Evolutionary conservation across 139 green algal genomes (phyloP).

Genomic region (Tetradesmus lagerheimii): DNA sequence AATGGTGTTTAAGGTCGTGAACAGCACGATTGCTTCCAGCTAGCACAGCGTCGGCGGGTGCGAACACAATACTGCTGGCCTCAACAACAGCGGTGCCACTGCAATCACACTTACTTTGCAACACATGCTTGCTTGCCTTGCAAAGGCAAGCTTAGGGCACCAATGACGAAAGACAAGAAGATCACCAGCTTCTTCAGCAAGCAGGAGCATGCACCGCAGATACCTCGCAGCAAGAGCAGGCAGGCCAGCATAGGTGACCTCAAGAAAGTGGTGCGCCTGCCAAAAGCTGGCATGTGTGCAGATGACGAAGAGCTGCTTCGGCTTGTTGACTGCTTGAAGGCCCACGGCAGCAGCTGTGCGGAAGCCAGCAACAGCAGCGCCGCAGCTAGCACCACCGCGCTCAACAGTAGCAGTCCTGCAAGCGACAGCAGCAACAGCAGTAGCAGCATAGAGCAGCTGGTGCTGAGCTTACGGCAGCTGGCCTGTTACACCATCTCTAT

Average conservation of each 20-base stretch:
- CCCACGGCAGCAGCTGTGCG: neutral
- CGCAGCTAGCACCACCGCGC: neutral
- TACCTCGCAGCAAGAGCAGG: neutral
- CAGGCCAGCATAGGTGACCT: neutral
- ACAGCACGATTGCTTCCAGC: too few relatives aligned
- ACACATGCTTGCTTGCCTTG: neutral
- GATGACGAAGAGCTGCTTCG: neutral
- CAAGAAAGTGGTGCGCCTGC: neutral
- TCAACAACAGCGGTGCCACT: neutral
- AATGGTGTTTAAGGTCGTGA: too few relatives aligned
- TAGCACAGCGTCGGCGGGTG: too few relatives aligned
- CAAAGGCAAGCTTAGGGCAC: neutral
- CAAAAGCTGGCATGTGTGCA: neutral
- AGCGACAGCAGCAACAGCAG: neutral
- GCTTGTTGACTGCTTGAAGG: neutral
- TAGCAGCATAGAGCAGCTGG: neutral
- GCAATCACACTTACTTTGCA: neutral
- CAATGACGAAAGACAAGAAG: neutral
- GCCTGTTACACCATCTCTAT: neutral
- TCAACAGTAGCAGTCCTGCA: neutral
- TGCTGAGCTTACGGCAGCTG: neutral
- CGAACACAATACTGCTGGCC: neutral
- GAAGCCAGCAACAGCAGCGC: neutral
- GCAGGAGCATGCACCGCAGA: constrained; percentile 7
- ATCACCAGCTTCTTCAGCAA: constrained; percentile 4